Evolutionary conservation across 208 protist species (phyloP).

Genomic region (Trypanosoma lewisi): DNA sequence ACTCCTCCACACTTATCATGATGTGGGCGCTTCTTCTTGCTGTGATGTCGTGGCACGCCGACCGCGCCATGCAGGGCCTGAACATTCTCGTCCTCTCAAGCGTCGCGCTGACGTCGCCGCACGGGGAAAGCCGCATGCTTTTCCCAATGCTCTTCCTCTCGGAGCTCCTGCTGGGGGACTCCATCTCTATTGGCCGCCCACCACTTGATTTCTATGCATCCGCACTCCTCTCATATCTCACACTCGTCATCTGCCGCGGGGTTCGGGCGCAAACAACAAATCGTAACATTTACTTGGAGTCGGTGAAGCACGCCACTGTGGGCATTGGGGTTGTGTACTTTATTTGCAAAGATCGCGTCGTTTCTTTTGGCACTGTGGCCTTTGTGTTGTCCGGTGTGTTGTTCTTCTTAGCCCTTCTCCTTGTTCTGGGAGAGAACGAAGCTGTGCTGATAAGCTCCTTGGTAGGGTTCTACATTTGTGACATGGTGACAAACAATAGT

Average conservation of each 20-base stretch:
- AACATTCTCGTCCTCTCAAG: slow-evolving; percentile 52
- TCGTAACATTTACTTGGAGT: slow-evolving; percentile 38
- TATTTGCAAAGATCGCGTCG: slow-evolving; percentile 58
- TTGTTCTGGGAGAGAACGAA: slow-evolving; percentile 71
- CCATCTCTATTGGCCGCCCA: slow-evolving; percentile 39
- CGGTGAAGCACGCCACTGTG: slow-evolving; percentile 39
- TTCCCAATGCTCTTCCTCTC: slow-evolving; percentile 80
- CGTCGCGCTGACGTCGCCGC: slow-evolving; percentile 52
- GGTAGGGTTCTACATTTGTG: slow-evolving; percentile 76
- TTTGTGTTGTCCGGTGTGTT: slow-evolving; percentile 66
- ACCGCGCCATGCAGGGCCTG: slow-evolving; percentile 39
- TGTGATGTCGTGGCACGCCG: slow-evolving; percentile 43
- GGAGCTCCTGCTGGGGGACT: slow-evolving; percentile 59
- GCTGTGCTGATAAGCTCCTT: slow-evolving; percentile 68
- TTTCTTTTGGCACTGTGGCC: slow-evolving; percentile 55
- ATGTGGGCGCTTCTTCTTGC: slow-evolving; percentile 60
- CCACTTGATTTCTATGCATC: slow-evolving; percentile 82
- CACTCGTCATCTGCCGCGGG: slow-evolving; percentile 41
- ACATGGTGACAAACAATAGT: slow-evolving; percentile 75
- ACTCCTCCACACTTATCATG: slow-evolving; percentile 77
- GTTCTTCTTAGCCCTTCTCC: slow-evolving; percentile 59
- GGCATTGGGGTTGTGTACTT: slow-evolving; percentile 50
- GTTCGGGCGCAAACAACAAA: slow-evolving; percentile 35
- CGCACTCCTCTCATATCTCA: slow-evolving; percentile 72
- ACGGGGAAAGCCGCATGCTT: slow-evolving; percentile 77